Conservation (phyloP, 2,329 filamentous ascomycete species). For the Lecanoromycetidae sp. region DNA sequence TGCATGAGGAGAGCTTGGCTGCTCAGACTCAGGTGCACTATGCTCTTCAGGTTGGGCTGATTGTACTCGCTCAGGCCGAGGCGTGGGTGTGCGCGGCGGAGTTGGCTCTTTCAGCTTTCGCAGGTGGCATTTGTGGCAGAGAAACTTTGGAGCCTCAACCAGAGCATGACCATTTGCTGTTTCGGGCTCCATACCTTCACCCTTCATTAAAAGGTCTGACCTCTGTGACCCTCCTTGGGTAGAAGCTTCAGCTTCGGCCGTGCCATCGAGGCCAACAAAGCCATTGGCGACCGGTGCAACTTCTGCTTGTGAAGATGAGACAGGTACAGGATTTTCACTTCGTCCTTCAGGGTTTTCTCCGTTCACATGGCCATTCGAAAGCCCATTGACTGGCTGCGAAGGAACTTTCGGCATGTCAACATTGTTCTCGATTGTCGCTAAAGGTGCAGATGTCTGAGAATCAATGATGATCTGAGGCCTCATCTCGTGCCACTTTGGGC, state of each 20-base stretch:
- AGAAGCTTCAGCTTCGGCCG: not conserved
- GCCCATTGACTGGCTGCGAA: not conserved
- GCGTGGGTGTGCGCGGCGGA: constrained; percentile 19
- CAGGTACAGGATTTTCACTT: not conserved
- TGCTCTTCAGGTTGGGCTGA: not conserved
- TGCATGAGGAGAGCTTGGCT: constrained; percentile 5
- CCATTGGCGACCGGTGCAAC: not conserved
- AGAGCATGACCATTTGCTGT: not conserved
- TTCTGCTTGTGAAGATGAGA: constrained; percentile 5
- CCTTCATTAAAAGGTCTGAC: not conserved
- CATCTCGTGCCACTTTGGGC: constrained; percentile 40
- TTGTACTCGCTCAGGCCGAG: constrained; percentile 6
- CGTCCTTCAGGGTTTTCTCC: not conserved
- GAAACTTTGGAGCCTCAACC: constrained; percentile 22
- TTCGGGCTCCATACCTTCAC: not conserved
- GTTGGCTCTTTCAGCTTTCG: constrained; percentile 36
- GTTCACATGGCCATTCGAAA: constrained; percentile 4
- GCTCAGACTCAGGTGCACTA: constrained; percentile 4
- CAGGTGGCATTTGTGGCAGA: constrained; percentile 62
- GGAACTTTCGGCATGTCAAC: not conserved
- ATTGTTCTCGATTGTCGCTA: not conserved
- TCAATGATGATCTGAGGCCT: constrained; percentile 4
- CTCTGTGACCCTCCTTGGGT: not conserved
- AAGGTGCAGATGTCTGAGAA: not conserved
- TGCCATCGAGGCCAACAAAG: not conserved